Conservation (phyloP, 129 eudicot species). For the Centrapalus pauciflorus region DNA sequence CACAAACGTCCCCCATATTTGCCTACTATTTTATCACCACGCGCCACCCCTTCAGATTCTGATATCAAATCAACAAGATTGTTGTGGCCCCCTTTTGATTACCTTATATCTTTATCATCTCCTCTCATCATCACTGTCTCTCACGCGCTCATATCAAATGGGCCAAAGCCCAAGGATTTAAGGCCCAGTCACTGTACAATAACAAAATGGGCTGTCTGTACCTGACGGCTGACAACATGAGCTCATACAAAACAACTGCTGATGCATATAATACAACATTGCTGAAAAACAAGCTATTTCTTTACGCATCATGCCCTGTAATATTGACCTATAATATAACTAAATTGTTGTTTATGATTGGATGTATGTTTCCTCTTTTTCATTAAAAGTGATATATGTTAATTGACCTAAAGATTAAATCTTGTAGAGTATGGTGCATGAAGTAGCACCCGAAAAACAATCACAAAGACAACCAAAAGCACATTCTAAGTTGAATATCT, state of each 20-base stretch:
- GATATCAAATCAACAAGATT: conserved; percentile 29
- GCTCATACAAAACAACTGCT: neutral
- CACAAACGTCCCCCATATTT: conserved; percentile 6
- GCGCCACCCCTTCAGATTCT: conserved; percentile 27
- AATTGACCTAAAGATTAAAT: too few species aligned
- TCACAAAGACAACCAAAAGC: neutral
- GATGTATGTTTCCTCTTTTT: too few species aligned
- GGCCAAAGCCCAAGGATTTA: too few species aligned
- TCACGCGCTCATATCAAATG: neutral
- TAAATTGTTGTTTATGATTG: too few species aligned
- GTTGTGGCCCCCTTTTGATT: conserved; percentile 21
- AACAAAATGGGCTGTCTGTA: too few species aligned
- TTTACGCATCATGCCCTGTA: too few species aligned
- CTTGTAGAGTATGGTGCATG: too few species aligned
- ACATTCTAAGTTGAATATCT: neutral
- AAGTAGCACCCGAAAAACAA: too few species aligned
- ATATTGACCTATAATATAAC: too few species aligned
- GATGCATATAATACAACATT: conserved; percentile 1
- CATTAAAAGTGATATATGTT: too few species aligned
- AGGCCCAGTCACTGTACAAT: too few species aligned
- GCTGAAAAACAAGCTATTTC: too few species aligned
- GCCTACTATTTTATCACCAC: conserved; percentile 21
- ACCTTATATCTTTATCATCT: neutral
- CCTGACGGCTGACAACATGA: neutral
- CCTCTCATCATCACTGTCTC: conserved; percentile 9